phyloP scores from a whole-genome alignment of 148 eudicot genomes.

The Rhododendron ferrugineum region DNA sequence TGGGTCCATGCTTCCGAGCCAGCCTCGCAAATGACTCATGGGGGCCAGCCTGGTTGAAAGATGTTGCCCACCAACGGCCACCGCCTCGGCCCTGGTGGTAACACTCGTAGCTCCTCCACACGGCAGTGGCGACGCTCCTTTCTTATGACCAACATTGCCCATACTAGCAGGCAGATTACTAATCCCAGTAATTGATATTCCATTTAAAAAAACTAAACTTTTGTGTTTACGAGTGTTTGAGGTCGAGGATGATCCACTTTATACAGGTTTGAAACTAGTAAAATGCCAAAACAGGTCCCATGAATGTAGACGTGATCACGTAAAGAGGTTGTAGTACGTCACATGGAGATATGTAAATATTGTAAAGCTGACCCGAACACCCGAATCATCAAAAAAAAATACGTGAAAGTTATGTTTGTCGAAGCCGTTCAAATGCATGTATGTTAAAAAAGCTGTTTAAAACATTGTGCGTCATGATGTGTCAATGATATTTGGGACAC shows the following conservation, averaged over 20 bases:
- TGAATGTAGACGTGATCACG: too few species aligned
- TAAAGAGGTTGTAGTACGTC: too few species aligned
- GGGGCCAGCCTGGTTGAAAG: conserved; percentile 19
- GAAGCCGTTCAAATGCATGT: background rate
- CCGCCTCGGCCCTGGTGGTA: conserved; percentile 14
- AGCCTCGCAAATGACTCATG: conserved; percentile 17
- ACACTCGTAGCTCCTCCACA: background rate
- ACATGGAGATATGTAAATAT: too few species aligned
- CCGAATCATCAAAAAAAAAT: too few species aligned
- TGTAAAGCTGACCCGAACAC: too few species aligned
- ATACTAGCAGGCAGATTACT: background rate
- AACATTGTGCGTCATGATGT: too few species aligned
- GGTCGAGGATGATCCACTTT: too few species aligned
- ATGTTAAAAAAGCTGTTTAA: too few species aligned
- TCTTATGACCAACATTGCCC: conserved; percentile 6
- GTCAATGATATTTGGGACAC: background rate
- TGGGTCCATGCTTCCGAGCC: too few species aligned
- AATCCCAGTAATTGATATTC: conserved; percentile 10
- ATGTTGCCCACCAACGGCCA: conserved; percentile 23
- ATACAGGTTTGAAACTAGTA: too few species aligned
- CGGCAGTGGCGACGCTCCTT: conserved; percentile 4
- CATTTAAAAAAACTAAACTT: background rate
- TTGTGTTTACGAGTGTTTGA: background rate
- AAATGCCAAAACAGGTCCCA: too few species aligned
- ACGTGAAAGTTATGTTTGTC: background rate